A percentile compares a stretch with the other conserved stretches of the same genome.
Conservation (phyloP, 2,329 filamentous ascomycete species). For the Beauveria sp. region DNA sequence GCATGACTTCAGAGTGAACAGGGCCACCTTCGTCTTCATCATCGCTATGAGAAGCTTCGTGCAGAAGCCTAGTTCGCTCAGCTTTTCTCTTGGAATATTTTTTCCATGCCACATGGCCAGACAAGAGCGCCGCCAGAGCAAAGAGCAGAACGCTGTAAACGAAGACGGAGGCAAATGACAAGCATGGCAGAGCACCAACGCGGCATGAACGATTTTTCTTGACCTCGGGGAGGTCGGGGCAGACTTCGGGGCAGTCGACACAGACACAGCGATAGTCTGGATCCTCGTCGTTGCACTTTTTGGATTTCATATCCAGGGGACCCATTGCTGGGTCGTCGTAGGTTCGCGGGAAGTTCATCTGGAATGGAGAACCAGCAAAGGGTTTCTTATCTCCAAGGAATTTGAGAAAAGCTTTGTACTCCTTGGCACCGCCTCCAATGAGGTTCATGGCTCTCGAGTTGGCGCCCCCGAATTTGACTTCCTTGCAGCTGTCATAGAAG, state of each 20-base stretch:
- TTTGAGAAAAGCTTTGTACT: slow-evolving; percentile 78
- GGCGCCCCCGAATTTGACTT: slow-evolving; percentile 94
- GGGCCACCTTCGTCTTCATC: slow-evolving; percentile 86
- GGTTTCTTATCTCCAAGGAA: slow-evolving; percentile 90
- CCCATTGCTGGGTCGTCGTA: slow-evolving; percentile 63
- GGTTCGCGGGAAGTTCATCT: slow-evolving; percentile 80
- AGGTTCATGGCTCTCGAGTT: slow-evolving; percentile 92
- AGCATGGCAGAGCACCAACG: slow-evolving; percentile 81
- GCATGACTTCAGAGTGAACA: slow-evolving; percentile 65
- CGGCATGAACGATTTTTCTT: slow-evolving; percentile 62
- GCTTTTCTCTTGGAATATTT: slow-evolving; percentile 67
- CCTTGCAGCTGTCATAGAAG: slow-evolving; percentile 96
- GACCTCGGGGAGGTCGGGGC: slow-evolving; percentile 74
- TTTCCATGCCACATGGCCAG: slow-evolving; percentile 68
- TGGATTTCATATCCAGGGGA: slow-evolving; percentile 62
- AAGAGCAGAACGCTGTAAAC: slow-evolving; percentile 72
- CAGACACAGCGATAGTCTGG: slow-evolving; percentile 84
- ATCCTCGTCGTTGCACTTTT: slow-evolving; percentile 85
- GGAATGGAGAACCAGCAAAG: slow-evolving; percentile 81
- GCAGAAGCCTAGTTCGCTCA: slow-evolving; percentile 77
- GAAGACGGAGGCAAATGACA: slow-evolving; percentile 88
- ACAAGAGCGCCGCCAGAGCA: slow-evolving; percentile 55
- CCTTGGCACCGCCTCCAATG: slow-evolving; percentile 89
- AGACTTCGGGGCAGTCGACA: slow-evolving; percentile 82
- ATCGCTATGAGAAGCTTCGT: slow-evolving; percentile 76